Conservation (phyloP, 2,329 filamentous ascomycete species). For the Didymella pinodella region DNA sequence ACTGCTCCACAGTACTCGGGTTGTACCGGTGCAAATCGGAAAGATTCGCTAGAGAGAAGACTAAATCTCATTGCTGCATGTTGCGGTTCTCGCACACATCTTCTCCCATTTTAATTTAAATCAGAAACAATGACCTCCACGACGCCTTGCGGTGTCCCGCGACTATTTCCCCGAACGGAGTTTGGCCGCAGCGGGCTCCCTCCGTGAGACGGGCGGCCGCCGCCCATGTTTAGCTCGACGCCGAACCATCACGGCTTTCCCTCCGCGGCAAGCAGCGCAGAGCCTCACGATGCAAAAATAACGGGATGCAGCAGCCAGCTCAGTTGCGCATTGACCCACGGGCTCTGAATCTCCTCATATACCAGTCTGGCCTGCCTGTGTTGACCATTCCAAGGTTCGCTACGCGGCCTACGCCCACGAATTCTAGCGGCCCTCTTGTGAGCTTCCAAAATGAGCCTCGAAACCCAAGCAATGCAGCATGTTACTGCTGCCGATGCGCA, state of each 20-base stretch:
- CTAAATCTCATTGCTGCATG: not conserved
- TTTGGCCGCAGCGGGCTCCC: not conserved
- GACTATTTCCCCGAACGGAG: not conserved
- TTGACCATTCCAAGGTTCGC: not conserved
- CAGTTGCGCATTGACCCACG: constrained; percentile 8
- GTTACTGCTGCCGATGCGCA: constrained; percentile 33
- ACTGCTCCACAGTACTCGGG: constrained; percentile 2
- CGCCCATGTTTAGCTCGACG: not conserved
- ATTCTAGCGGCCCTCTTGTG: not conserved
- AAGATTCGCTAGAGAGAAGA: not conserved
- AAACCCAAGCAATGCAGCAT: constrained; percentile 26
- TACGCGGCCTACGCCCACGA: not conserved
- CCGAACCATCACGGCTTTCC: constrained; percentile 11
- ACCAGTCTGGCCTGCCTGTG: not conserved
- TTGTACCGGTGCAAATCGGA: not conserved
- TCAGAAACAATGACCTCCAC: not conserved
- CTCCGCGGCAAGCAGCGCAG: constrained; percentile 4
- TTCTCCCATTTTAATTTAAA: not conserved
- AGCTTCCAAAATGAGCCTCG: constrained; percentile 10
- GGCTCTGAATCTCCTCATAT: not conserved
- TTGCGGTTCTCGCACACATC: not conserved
- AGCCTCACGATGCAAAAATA: constrained; percentile 3
- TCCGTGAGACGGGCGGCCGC: not conserved
- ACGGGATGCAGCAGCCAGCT: not conserved
- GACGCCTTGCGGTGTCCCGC: not conserved